These are phyloP conservation scores for Boletus vinaceobasis DNA, from an alignment of 768 basidiomycete species.

Conservation along the genomic window DNA sequence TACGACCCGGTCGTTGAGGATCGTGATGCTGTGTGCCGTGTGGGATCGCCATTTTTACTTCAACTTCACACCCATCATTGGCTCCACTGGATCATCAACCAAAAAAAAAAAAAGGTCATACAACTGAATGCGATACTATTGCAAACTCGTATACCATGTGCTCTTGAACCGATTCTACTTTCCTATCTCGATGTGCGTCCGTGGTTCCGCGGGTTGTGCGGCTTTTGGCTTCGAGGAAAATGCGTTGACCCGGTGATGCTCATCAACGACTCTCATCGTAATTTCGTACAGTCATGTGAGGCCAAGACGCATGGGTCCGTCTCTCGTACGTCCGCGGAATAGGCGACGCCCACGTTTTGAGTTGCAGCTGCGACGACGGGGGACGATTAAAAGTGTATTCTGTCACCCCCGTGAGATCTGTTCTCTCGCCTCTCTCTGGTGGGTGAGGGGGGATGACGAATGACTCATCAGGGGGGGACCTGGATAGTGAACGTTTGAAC, in stretches of 20 bases:
- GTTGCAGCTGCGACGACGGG: neutral
- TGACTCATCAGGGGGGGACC: too few relatives aligned
- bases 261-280: neutral
- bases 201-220: neutral
- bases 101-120: too few relatives aligned
- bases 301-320: neutral
- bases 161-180: neutral
- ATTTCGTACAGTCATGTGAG: neutral
- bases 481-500: too few relatives aligned
- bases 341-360: neutral
- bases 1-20: neutral
- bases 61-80: neutral
- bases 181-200: too few relatives aligned
- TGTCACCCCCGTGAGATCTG: neutral
- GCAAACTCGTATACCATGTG: neutral
- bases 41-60: neutral
- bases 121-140: neutral
- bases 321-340: constrained; percentile 3
- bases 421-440: neutral
- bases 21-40: neutral
- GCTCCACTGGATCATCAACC: neutral
- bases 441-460: too few relatives aligned
- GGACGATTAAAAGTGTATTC: neutral
- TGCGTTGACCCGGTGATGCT: neutral
- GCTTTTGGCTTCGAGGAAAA: neutral